Conservation (phyloP, 2,329 filamentous ascomycete genomes). For the Trichoderma gracile region DNA sequence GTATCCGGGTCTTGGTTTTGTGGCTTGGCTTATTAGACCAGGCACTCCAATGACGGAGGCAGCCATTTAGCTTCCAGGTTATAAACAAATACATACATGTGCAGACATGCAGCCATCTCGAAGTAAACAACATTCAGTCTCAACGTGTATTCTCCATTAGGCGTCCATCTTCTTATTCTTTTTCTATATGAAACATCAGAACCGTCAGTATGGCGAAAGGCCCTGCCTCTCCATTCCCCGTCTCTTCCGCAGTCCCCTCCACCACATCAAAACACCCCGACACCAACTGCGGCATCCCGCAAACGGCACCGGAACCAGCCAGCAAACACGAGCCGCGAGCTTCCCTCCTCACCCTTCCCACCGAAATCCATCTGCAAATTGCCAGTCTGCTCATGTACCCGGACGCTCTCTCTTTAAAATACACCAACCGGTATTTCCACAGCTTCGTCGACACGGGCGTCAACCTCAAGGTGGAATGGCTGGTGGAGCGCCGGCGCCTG, state of each 20-base stretch:
- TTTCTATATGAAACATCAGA: too few species aligned
- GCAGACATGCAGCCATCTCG: neutral
- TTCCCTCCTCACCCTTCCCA: conserved; percentile 54
- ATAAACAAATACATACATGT: neutral
- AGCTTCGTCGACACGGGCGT: conserved; percentile 65
- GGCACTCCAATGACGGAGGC: conserved; percentile 12
- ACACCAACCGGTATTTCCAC: conserved; percentile 65
- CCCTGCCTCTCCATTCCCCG: neutral
- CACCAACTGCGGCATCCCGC: neutral
- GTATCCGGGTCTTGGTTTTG: neutral
- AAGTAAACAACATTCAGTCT: neutral
- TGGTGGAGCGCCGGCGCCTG: conserved; percentile 62
- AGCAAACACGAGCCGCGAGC: neutral
- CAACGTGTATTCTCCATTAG: neutral
- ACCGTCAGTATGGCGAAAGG: neutral
- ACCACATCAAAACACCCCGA: conserved; percentile 5
- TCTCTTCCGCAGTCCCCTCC: conserved; percentile 13
- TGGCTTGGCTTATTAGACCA: conserved; percentile 13
- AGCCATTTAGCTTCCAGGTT: conserved; percentile 5
- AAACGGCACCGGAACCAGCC: neutral
- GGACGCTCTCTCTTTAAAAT: conserved; percentile 69
- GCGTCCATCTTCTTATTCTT: too few species aligned
- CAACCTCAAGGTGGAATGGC: conserved; percentile 66
- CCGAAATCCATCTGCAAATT: conserved; percentile 68
- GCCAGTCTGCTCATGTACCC: conserved; percentile 64